Evolutionary conservation across 192 early-diverging fungal genomes (phyloP), one percentile per base, ranked within the genome.

Genomic region (Coemansia nantahalensis): DNA sequence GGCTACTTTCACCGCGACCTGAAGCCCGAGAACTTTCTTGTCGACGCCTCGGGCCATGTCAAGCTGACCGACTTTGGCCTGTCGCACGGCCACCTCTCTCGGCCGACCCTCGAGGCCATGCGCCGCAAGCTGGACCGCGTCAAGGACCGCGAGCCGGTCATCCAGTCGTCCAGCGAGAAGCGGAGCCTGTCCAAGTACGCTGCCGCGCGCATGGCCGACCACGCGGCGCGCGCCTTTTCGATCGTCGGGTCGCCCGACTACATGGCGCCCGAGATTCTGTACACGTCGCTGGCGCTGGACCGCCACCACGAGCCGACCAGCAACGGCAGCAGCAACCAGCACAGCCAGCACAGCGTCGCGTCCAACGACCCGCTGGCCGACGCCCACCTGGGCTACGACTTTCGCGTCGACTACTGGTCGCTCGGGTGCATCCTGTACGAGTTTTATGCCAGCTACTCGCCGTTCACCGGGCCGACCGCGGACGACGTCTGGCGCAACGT

Each of bases 11-110:
- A 77, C 16, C 67, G 74, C 38, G 74, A 77, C 50, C 59, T 77
- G 39, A 77, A 77, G 52, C 74, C 74, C 0, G 74, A 77, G 26
- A 77, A 77, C 59, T 77, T 77, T 49, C 45, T 77, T 12, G 74
- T 77, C 5, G 66, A 69, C 43, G 60, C 63, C 12, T 68, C 75
- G 13, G 91, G 91, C 16, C 88, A 94, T 57, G 83, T 94, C 51
- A 92, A 92, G 61, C 86, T 93, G 24, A 93, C 91, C 2, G 91
- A 93, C 66, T 93, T 92, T 74, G 90, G 91, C 18, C 88, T 93
- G 48, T 90, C 89, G 10, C 90, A 93, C 56, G 91, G 89, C 12
- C 84, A 89, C 50, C 36, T 90, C 30, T 89, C 67, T 44, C 47
- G 66, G 1, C 62, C 55, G 2, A 74, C 70, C 3, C 54, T 79